These are phyloP conservation scores for Apostasia ramifera DNA, from an alignment of 106 monocot genomes.

Conservation along the genomic window DNA sequence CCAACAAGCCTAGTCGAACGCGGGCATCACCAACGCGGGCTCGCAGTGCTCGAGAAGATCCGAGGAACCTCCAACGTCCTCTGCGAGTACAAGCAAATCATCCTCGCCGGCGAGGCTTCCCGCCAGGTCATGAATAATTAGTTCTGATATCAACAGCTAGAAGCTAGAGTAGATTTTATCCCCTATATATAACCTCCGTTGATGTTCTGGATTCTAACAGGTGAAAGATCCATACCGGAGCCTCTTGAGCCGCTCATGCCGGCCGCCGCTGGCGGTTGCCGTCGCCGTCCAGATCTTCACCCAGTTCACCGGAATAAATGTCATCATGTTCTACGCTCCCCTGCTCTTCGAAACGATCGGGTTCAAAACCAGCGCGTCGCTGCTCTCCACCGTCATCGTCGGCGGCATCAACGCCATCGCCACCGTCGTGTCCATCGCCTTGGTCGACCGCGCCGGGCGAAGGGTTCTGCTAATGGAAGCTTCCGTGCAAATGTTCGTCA, in stretches of 20 bases:
- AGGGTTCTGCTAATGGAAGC: constrained; percentile 19
- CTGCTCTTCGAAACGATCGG: constrained; percentile 25
- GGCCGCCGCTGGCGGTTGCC: constrained; percentile 20
- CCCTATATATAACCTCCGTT: no score
- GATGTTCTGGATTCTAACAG: no score
- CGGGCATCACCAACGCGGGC: background rate
- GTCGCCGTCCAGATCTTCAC: constrained; percentile 13
- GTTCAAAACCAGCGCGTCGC: constrained; percentile 19
- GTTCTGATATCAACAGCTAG: no score
- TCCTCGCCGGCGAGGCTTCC: constrained; percentile 6
- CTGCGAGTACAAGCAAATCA: constrained; percentile 9
- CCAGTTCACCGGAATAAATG: constrained; percentile 25
- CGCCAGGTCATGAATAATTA: background rate
- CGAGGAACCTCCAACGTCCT: constrained; percentile 15
- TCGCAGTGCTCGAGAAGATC: constrained; percentile 10
- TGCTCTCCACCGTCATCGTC: constrained; percentile 13
- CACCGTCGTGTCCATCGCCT: constrained; percentile 11
- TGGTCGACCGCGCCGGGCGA: constrained; percentile 17
- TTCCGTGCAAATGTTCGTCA: constrained; percentile 18
- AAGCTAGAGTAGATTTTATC: no score
- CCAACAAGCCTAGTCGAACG: constrained; percentile 25
- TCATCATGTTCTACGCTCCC: constrained; percentile 24
- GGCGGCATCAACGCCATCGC: constrained; percentile 9
- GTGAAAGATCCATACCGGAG: constrained; percentile 13
- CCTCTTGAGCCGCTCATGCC: constrained; percentile 5